Conservation (phyloP, 164 flowering plant species). For the Sextonia rubra region DNA sequence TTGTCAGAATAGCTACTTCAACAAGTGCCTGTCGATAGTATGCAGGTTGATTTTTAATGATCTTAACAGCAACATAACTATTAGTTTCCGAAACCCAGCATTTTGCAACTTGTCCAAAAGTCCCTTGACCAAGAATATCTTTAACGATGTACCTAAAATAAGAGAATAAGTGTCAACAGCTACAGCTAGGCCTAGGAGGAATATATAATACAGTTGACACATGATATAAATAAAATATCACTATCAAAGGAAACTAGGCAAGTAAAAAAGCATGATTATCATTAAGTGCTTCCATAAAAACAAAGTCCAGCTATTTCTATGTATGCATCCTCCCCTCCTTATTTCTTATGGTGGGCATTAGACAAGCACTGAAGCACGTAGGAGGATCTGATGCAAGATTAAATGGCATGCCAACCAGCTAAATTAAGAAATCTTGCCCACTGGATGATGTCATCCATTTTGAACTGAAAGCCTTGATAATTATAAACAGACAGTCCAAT, state of each 20-base stretch:
- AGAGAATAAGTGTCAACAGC: not conserved
- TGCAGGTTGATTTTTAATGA: slow-evolving; percentile 94
- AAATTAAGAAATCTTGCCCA: too few relatives aligned
- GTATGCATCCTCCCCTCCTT: too few relatives aligned
- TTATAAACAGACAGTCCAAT: too few relatives aligned
- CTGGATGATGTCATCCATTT: too few relatives aligned
- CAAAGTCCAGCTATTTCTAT: not conserved
- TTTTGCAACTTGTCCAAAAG: slow-evolving; percentile 99
- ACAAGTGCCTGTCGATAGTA: slow-evolving; percentile 97
- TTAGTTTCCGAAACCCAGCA: slow-evolving; percentile 80
- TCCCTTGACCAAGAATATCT: slow-evolving; percentile 98
- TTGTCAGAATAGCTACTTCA: slow-evolving; percentile 84
- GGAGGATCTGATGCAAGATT: too few relatives aligned
- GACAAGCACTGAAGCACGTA: too few relatives aligned
- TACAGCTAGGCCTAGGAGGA: not conserved
- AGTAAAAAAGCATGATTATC: not conserved
- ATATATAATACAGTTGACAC: not conserved
- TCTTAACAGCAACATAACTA: slow-evolving; percentile 85
- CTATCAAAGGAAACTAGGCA: too few relatives aligned
- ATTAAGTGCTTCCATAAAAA: not conserved
- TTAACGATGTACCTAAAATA: slow-evolving; percentile 73
- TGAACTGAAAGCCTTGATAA: too few relatives aligned
- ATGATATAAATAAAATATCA: not conserved
- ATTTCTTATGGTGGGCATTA: too few relatives aligned
- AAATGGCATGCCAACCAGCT: too few relatives aligned